These are phyloP conservation scores for Bimuria novae-zelandiae DNA, from an alignment of 2,329 filamentous ascomycete species.

Conservation along the genomic window DNA sequence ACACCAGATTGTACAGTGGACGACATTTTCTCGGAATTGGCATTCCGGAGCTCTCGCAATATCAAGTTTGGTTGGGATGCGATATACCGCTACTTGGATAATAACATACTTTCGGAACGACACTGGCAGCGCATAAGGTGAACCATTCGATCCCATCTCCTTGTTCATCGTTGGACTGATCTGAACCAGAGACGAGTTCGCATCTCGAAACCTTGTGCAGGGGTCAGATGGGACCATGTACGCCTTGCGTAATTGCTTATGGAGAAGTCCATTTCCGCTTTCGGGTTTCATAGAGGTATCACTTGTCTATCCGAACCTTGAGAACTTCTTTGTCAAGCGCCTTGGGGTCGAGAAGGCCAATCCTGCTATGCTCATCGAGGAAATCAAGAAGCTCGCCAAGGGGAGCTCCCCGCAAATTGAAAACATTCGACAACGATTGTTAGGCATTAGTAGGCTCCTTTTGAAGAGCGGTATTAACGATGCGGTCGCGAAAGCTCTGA, in stretches of 20 bases:
- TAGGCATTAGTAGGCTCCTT: conserved; percentile 22
- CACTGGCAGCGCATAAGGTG: not conserved
- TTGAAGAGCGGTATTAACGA: conserved; percentile 8
- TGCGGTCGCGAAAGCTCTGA: conserved; percentile 8
- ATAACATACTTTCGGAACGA: not conserved
- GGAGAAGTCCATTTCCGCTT: conserved; percentile 19
- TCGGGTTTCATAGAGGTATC: conserved; percentile 16
- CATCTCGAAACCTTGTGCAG: conserved; percentile 4
- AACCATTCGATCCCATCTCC: too few relatives aligned
- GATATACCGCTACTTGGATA: not conserved
- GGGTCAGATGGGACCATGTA: conserved; percentile 15
- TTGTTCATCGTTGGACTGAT: not conserved
- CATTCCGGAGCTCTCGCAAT: not conserved
- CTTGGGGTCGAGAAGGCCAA: conserved; percentile 21
- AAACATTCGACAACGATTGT: conserved; percentile 13
- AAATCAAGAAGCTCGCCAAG: conserved; percentile 17
- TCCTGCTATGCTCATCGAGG: conserved; percentile 19
- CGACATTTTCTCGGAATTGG: not conserved
- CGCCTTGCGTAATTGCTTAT: conserved; percentile 17
- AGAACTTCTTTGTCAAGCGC: conserved; percentile 11
- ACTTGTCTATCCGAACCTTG: conserved; percentile 11
- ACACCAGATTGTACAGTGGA: not conserved
- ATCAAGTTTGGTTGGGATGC: not conserved
- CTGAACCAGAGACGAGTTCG: conserved; percentile 13
- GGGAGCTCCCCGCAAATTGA: conserved; percentile 9